A percentile compares a stretch with the other conserved stretches of the same genome.
Evolutionary conservation across 2,329 filamentous ascomycete species (phyloP).

Genomic region (Aspergillus jensenii): DNA sequence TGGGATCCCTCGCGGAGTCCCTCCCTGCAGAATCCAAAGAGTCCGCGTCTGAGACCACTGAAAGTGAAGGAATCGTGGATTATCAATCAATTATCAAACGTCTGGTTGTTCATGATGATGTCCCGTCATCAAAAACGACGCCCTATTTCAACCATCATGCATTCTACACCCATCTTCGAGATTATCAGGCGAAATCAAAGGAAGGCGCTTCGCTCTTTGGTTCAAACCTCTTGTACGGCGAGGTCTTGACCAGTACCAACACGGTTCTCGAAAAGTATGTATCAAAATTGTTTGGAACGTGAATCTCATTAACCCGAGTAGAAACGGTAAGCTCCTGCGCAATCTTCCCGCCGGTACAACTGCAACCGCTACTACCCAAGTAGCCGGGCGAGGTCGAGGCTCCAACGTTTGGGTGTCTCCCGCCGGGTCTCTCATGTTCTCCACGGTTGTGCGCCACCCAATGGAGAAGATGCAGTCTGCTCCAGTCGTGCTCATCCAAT

Average conservation of each 20-base stretch:
- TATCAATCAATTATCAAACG: constrained; percentile 72
- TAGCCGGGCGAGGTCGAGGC: constrained; percentile 84
- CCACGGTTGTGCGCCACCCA: constrained; percentile 80
- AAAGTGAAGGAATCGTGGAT: constrained; percentile 65
- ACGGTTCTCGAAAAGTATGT: constrained; percentile 82
- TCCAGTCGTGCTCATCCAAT: constrained; percentile 91
- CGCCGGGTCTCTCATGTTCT: constrained; percentile 82
- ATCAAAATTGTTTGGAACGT: not conserved
- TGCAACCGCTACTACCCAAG: constrained; percentile 78
- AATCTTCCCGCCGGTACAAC: constrained; percentile 84
- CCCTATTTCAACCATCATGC: constrained; percentile 82
- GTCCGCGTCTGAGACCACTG: constrained; percentile 1
- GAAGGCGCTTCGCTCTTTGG: constrained; percentile 69
- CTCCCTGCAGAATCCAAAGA: constrained; percentile 43
- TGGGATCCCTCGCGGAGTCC: constrained; percentile 56
- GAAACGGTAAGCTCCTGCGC: constrained; percentile 74
- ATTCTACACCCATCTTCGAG: constrained; percentile 70
- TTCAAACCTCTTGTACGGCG: constrained; percentile 76
- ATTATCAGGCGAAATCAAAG: constrained; percentile 61
- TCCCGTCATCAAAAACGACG: constrained; percentile 71
- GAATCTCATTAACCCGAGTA: constrained; percentile 29
- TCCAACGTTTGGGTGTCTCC: constrained; percentile 95
- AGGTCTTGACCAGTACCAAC: constrained; percentile 92
- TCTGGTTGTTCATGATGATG: constrained; percentile 70
- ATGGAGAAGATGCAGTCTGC: constrained; percentile 68